Conservation (phyloP, 2,329 filamentous ascomycete genomes). For the Sporothrix globosa region DNA sequence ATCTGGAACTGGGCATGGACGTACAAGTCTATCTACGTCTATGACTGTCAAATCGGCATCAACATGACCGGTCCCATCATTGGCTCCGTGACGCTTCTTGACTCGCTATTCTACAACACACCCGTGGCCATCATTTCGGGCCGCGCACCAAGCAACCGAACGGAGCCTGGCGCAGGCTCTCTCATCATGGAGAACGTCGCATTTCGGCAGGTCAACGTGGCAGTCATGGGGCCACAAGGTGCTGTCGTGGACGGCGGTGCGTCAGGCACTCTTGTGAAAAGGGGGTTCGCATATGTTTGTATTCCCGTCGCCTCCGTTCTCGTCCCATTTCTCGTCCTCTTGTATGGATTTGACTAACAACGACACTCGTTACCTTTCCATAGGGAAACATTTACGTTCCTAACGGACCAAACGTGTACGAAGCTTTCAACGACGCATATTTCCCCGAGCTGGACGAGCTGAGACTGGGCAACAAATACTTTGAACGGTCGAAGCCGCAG, state of each 20-base stretch:
- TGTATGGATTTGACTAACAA: background rate
- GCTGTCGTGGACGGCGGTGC: slow-evolving; percentile 60
- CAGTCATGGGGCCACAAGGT: slow-evolving; percentile 49
- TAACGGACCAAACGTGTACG: slow-evolving; percentile 51
- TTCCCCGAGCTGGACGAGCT: slow-evolving; percentile 58
- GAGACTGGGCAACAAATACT: slow-evolving; percentile 59
- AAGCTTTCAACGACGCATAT: slow-evolving; percentile 46
- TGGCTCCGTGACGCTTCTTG: slow-evolving; percentile 74
- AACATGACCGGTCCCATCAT: slow-evolving; percentile 71
- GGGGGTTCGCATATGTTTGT: slow-evolving; percentile 49
- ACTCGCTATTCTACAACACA: slow-evolving; percentile 71
- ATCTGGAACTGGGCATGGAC: slow-evolving; percentile 79
- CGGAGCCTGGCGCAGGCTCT: slow-evolving; percentile 48
- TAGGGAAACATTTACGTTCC: slow-evolving; percentile 67
- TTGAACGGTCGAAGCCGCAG: slow-evolving; percentile 75
- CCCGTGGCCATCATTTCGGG: slow-evolving; percentile 74
- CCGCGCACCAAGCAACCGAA: slow-evolving; percentile 42
- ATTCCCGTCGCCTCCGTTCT: background rate
- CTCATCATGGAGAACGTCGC: slow-evolving; percentile 55
- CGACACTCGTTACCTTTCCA: background rate
- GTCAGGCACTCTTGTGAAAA: slow-evolving; percentile 54
- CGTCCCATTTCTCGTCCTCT: background rate
- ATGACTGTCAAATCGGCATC: slow-evolving; percentile 66
- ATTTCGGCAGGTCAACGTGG: slow-evolving; percentile 47
- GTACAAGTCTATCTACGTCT: slow-evolving; percentile 67